Conservation (phyloP, 2,329 filamentous ascomycete species). For the Gyromitra esculenta region DNA sequence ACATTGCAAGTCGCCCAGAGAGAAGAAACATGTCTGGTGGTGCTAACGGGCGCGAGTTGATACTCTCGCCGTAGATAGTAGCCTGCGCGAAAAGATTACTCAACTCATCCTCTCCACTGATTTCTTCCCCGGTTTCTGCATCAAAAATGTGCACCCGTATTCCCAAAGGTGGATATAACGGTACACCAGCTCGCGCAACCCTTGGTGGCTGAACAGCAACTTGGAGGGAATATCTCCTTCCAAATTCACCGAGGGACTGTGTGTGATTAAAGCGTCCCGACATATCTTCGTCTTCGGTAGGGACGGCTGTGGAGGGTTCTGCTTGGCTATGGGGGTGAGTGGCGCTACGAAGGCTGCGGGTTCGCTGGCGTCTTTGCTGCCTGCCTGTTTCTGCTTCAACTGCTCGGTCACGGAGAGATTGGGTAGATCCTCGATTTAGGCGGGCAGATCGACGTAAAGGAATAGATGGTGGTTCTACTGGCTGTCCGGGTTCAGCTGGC, state of each 20-base stretch:
- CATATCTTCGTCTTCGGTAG: conserved; percentile 46
- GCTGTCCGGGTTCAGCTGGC: conserved; percentile 31
- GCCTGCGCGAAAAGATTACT: conserved; percentile 53
- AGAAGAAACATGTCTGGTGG: conserved; percentile 52
- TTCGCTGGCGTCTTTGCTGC: conserved; percentile 41
- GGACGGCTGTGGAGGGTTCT: conserved; percentile 11
- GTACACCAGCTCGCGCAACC: conserved; percentile 40
- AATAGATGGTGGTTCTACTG: conserved; percentile 27
- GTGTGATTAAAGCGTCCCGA: conserved; percentile 41
- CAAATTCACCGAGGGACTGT: conserved; percentile 39
- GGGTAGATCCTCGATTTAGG: conserved; percentile 40
- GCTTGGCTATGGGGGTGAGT: conserved; percentile 18
- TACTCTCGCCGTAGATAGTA: conserved; percentile 51
- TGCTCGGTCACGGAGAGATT: conserved; percentile 42
- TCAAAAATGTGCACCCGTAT: conserved; percentile 53
- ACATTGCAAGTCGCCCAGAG: conserved; percentile 53
- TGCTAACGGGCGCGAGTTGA: conserved; percentile 45
- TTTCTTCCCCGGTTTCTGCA: conserved; percentile 50
- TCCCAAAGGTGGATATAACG: conserved; percentile 52
- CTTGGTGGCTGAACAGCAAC: conserved; percentile 54
- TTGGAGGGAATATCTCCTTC: conserved; percentile 53
- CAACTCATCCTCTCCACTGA: conserved; percentile 55
- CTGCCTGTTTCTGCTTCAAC: conserved; percentile 50
- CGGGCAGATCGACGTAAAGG: conserved; percentile 53
- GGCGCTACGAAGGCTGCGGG: conserved; percentile 40